A percentile compares a stretch with the other conserved stretches of the same genome.
phyloP scores from a whole-genome alignment of 345 rosid genomes.

The Eutrema japonicum region DNA sequence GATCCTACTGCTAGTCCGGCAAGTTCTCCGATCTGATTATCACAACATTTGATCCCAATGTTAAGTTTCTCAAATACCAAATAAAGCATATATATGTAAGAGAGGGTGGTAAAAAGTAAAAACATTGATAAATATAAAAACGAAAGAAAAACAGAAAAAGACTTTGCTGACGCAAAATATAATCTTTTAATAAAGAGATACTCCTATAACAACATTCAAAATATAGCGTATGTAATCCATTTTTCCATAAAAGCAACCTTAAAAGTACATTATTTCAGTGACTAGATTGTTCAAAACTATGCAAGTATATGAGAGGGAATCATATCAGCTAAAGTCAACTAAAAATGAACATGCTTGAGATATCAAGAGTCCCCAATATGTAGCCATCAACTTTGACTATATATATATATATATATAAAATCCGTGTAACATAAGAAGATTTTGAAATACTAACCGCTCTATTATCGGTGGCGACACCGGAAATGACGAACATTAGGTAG shows the following conservation, averaged over 20 bases:
- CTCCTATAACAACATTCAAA: not conserved
- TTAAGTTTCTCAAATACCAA: constrained; percentile 25
- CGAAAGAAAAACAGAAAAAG: not conserved
- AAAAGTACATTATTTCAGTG: not conserved
- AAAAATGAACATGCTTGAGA: not conserved
- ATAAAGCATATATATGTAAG: not conserved
- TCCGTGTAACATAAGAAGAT: not conserved
- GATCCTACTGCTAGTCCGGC: constrained; percentile 94
- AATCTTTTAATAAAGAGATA: not conserved
- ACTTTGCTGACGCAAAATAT: not conserved
- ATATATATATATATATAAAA: too few relatives aligned
- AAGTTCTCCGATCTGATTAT: constrained; percentile 83
- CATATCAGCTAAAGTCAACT: not conserved
- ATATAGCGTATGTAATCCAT: not conserved
- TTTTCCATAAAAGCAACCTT: constrained; percentile 14
- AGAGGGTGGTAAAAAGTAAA: not conserved
- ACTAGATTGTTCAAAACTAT: constrained; percentile 1
- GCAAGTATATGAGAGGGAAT: not conserved
- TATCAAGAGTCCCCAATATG: too few relatives aligned
- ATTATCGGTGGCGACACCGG: constrained; percentile 92
- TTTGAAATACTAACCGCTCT: constrained; percentile 69
- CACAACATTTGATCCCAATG: not conserved
- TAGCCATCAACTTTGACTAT: too few relatives aligned
- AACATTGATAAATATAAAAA: not conserved
- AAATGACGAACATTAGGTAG: constrained; percentile 85